Base-by-base conservation (phyloP, 176 grass and related monocot species). In the Raddia distichophylla region DNA sequence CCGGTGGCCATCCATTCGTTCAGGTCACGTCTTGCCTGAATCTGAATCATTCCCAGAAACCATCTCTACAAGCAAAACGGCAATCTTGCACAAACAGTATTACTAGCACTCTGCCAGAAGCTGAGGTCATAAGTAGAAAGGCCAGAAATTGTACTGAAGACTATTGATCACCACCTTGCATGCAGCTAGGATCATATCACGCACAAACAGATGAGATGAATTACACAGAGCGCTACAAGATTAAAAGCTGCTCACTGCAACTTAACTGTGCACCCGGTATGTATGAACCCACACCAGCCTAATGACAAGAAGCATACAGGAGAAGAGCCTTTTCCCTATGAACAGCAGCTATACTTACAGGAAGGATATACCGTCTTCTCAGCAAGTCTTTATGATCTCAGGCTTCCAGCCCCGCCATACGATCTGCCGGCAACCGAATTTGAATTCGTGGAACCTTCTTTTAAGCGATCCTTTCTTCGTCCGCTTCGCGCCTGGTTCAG, bases 361-460 rank as follows among this genome's bases (percentile, higher is more conserved):
- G 9, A 18, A 46, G 50, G 42, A 49, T 4, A 61, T 5, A 16
- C 12, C 1, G 5, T 15, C 17, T 5, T 12, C 17, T 98, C 88
- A 98, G 77, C 74, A 75, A 63, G 79, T 71, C 86, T 88, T 91
- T 53, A 80, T 69, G 37, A 95, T 51, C 82, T 93, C 86, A 27
- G 87, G 85, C 27, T 60, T 95, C 86, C 93, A 98, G 11, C 95
- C 84, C 20, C 81, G 63, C 95, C 90, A 87, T 45, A 91, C 82
- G 10, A 95, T 87, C 34, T 76, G 67, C 37, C 67, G 63, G 44
- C 79, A 75, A 4, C 85, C 71, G 0, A 88, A 71, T 57, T 83
- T 90, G 46, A 87, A 82, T 27, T 90, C 86, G 5, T 64, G 53
- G 72, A 98, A 59, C 70, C 69, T 79, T 74, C 82, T 86, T 84